Evolutionary conservation across 352 stramenopile species (phyloP), one percentile per base, ranked within the genome.

Genomic region (Pythium myriotylum): DNA sequence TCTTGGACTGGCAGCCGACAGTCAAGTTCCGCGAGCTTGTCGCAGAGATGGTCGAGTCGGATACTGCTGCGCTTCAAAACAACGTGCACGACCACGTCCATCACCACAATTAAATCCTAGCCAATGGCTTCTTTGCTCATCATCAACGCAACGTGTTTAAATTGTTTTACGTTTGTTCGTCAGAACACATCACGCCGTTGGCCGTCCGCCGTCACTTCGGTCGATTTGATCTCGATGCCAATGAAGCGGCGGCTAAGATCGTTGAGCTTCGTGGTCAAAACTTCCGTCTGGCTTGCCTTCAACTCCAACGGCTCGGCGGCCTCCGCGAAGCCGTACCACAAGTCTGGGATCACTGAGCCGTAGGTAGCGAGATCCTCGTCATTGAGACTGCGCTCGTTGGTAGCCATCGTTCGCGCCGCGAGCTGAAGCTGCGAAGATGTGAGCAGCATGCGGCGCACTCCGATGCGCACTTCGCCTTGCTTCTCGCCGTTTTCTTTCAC

Each of bases 11-110:
- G 97, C 72, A 83, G 39, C 91, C 96, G 19, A 91, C 81, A 14
- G 96, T 97, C 45, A 78, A 72, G 20, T 99, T 99, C 72, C 73
- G 89, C 42, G 78, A 92, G 26, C 84, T 99, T 20, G 95, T 99
- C 5, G 82, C 88, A 40, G 97, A 99, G 71, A 99, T 99, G 97
- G 91, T 99, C 10, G 58, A 72, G 17, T 46, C 52, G 19, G 58
- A 72, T 37, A 46, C 43, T 7, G 58, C 47, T n/a, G 54, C 57
- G 8, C 48, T 72, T 6, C 43, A 41, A 35, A 52, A 20, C 33
- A 62, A 60, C 35, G 52, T 20, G 3, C 52, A 47, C 16, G 64
- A 71, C 52, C 51, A 62, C 26, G 45, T 67, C 4, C 56, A 66
- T 43, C 64, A 71, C 39, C 62, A 70, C 40, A 61, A 64, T 41